Evolutionary conservation across 192 early-diverging fungal genomes (phyloP), one percentile per base, ranked within the genome.

Genomic region (Obelidium mucronatum): DNA sequence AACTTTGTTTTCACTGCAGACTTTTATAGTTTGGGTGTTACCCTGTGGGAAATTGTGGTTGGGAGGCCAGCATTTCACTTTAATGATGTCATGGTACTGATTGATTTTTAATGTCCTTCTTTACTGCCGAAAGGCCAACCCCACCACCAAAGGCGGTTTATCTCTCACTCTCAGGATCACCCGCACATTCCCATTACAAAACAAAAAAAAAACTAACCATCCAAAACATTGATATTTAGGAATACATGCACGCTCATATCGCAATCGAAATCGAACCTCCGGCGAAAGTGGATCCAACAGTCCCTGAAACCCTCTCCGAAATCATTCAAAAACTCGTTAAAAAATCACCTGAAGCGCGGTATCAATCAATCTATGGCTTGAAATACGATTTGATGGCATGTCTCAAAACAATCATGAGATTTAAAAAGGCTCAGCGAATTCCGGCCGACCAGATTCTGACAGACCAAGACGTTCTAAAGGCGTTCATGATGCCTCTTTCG

Each of bases 1-100:
- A 73, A 81, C 83, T 36, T 79, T 80, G 74, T 80, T 80, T 24
- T 81, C 81, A 3, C 51, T 79, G 54, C 80, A 66, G 86, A 87
- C 54, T 83, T 87, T 40, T 87, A 85, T 44, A 82, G 78, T 73
- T 42, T 87, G 28, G 86, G 86, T 17, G 33, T 87, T 5, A 85
- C 82, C 2, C 73, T 87, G 3, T 87, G 86, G 86, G 86, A 87
- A 60, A 17, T 85, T 13, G 40, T 84, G 3, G 78, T 87, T 5
- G 86, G 86, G 28, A 36, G 48, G 2, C 80, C 75, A 4, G 80
- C 83, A 0, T 87, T 81, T 75, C 61, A 80, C 28, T 79, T 71
- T 53, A 63, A 72, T 40, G 86, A 87, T 59, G 76, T 79, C 13
- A 70, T 78, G 73, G 84, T 85, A 78, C 22, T 54, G 40, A 36